These are phyloP conservation scores for Pulveroboletus sp. DNA, from an alignment of 768 basidiomycete species.

Conservation along the genomic window DNA sequence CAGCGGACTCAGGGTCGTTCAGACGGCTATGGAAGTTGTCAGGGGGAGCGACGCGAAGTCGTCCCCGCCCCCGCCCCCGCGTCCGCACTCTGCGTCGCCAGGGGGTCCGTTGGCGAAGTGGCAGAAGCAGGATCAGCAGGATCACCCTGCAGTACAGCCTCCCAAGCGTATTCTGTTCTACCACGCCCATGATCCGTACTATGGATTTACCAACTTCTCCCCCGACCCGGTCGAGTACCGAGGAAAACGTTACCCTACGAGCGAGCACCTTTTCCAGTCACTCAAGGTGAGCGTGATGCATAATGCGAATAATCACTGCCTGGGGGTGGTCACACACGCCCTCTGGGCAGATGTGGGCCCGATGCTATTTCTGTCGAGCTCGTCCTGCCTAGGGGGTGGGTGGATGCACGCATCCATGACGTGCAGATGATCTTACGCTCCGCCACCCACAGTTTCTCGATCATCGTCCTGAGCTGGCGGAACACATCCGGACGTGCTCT, in stretches of 20 bases:
- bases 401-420: slow-evolving; percentile 3
- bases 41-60: slow-evolving; percentile 6
- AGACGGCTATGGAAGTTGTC: slow-evolving; percentile 24
- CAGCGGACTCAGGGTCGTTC: slow-evolving; percentile 24
- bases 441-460: slow-evolving; percentile 28
- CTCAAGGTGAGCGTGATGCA: slow-evolving; percentile 31
- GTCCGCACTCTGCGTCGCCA: slow-evolving; percentile 21
- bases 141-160: neutral
- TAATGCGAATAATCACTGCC: neutral
- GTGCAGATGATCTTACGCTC: slow-evolving; percentile 14
- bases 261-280: slow-evolving; percentile 46
- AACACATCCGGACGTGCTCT: slow-evolving; percentile 33
- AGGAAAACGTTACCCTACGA: slow-evolving; percentile 40
- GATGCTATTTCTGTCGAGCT: neutral
- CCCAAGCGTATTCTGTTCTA: slow-evolving; percentile 31
- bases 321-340: neutral
- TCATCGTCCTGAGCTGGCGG: slow-evolving; percentile 32
- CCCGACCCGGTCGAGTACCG: slow-evolving; percentile 37
- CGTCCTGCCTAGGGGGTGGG: slow-evolving; percentile 6
- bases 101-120: slow-evolving; percentile 2
- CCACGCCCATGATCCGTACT: slow-evolving; percentile 30
- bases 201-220: slow-evolving; percentile 44
- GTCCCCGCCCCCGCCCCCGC: slow-evolving; percentile 16
- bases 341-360: neutral
- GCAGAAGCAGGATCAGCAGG: slow-evolving; percentile 7